Base-by-base conservation (phyloP, 768 basidiomycete species). In the Suillus discolor region DNA sequence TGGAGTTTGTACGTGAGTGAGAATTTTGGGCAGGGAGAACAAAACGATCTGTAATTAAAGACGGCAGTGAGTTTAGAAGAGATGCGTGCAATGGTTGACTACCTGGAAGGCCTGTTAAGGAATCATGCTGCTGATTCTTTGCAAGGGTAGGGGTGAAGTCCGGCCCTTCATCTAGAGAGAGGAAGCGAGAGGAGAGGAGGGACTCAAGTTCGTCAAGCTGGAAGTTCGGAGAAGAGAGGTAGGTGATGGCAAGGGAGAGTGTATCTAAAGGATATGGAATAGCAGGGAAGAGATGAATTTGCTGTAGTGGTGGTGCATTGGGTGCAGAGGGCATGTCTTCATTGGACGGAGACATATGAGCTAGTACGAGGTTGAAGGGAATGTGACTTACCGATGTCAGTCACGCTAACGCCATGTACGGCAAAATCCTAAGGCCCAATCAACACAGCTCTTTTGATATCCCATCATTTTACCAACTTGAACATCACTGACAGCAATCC, bases 121-220 rank as follows among this genome's bases (percentile, higher is more conserved):
- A 87, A 63, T 88, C 85, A 5, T 87, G 83, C 63, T 85, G 85
- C 65, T 85, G 84, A 71, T 89, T 85, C 82, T 86, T 88, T 39
- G 82, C 80, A 13, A 93, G 79, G 0, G 92, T 93, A 0, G 91
- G 92, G 0, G 89, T 85, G 72, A 93, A 93, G 38, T 84, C 85
- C 15, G 80, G 81, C 18, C 84, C 88, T 69, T 87, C 85, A 69
- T 91, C 89, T 63, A 87, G 81, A 2, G 88, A 89, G 31, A 90
- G 80, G 71, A 94, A 91, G 16, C 87, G 81, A 4, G 88, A 89
- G 3, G 90, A 92, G 6, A 94, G 80, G 2, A 93, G 78, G 1
- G 89, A 89, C 76, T 94, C 93, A 39, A 89, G 82, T 68, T 92
- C 89, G 75, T 93, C 91, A 36, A 93, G 78, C 67, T 87, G 83